phyloP scores from a whole-genome alignment of 768 basidiomycete genomes.

The Fomitopsis serialis region DNA sequence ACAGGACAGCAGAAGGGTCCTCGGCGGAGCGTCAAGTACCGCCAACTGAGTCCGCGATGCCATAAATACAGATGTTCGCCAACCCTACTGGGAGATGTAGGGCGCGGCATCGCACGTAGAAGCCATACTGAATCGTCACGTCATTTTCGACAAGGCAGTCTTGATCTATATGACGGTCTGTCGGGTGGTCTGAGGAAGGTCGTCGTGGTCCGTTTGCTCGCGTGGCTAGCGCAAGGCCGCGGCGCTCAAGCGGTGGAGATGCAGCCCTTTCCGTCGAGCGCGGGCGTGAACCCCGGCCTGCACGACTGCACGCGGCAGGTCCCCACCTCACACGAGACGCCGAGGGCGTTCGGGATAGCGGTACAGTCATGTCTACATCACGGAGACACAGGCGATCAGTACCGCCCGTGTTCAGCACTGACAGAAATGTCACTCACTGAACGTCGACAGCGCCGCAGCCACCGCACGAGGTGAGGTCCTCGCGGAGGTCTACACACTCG shows the following conservation, averaged over 20 bases:
- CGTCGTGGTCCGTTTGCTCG: too few relatives aligned
- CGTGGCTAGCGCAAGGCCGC: too few relatives aligned
- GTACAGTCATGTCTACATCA: slow-evolving; percentile 24
- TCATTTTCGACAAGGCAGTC: too few relatives aligned
- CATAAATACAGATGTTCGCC: too few relatives aligned
- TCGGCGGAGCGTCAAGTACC: too few relatives aligned
- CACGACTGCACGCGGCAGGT: slow-evolving; percentile 23
- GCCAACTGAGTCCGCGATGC: too few relatives aligned
- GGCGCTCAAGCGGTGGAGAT: not conserved
- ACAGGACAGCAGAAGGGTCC: too few relatives aligned
- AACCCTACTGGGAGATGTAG: too few relatives aligned
- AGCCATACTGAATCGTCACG: too few relatives aligned
- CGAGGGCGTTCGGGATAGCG: slow-evolving; percentile 15
- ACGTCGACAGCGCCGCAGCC: slow-evolving; percentile 24
- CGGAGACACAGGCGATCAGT: not conserved
- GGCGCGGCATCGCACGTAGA: too few relatives aligned
- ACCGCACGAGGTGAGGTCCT: slow-evolving; percentile 25
- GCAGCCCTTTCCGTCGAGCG: slow-evolving; percentile 15
- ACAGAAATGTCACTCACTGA: slow-evolving; percentile 13
- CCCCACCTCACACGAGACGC: slow-evolving; percentile 24
- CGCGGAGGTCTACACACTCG: slow-evolving; percentile 25
- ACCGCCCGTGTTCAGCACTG: not conserved
- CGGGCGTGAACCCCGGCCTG: slow-evolving; percentile 17
- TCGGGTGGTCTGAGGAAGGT: too few relatives aligned
- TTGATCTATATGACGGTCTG: too few relatives aligned